Base-by-base conservation (phyloP, 148 eudicot species). In the Arctostaphylos glauca region DNA sequence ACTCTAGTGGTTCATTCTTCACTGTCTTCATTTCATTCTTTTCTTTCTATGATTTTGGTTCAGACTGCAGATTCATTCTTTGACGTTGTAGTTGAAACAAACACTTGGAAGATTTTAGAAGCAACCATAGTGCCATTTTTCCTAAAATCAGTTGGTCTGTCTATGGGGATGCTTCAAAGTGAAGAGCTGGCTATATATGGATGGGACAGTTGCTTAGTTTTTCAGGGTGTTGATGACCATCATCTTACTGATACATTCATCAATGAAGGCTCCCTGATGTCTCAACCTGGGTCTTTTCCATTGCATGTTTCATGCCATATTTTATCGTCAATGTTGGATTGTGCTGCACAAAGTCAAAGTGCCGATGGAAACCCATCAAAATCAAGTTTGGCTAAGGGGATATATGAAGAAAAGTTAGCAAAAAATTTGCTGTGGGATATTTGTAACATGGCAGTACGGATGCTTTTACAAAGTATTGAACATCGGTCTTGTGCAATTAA, bases 401-500 rank as follows among this genome's bases (percentile, higher is more conserved):
- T 54, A 77, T 75, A 10, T 84, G 82, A 84, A 64, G 87, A 82
- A 82, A 74, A 41, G 52, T 89, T 94, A 84, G 86, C 89, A 71
- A 88, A 88, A 71, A 89, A 90, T 83, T 79, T 96, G 84, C 85
- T 96, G 9, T 91, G 91, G 95, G 94, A 93, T 85, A 84, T 94
- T n/a, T 90, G 91, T 88, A 82, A 90, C 83, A 78, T 93, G 85
- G 85, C 90, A 81, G 71, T 92, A 77, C 85, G 78, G 82, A 94
- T 96, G 99, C 91, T 96, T 86, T 89, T 86, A 74, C 90, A 91
- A 68, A 92, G 94, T 83, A 75, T 72, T 72, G 99, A 92, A 64
- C 98, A 94, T 84, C 91, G 98, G 70, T 90, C 94, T 48, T 90
- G 89, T 84, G 93, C 94, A 75, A 83, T 91, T 81, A 79, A 89